phyloP scores from a whole-genome alignment of 139 green algal species.

The Asterochloris sp. region DNA sequence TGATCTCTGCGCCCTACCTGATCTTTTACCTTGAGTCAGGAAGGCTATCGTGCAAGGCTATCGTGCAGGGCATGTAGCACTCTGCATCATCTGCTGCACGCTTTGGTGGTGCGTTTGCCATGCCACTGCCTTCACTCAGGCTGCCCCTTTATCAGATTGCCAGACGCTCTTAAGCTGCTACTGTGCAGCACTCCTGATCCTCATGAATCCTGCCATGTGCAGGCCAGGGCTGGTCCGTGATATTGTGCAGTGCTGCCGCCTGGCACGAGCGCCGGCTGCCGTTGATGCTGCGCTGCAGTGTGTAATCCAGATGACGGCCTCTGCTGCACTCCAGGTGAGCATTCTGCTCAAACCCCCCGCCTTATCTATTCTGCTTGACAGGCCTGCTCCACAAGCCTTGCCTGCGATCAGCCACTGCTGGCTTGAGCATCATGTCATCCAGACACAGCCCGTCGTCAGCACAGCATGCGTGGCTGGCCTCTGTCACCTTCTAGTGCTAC shows the following conservation, averaged over 20 bases:
- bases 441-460: too few species aligned
- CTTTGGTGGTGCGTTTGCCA: background rate
- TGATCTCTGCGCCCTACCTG: background rate
- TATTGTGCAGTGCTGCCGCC: conserved; percentile 45
- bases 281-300: conserved; percentile 75
- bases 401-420: too few species aligned
- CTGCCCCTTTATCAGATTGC: background rate
- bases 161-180: background rate
- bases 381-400: too few species aligned
- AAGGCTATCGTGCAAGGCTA: background rate
- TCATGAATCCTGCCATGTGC: background rate
- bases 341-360: background rate
- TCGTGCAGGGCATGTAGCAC: background rate
- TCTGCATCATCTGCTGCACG: background rate
- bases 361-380: too few species aligned
- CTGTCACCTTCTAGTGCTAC: too few species aligned
- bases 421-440: too few species aligned
- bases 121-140: background rate
- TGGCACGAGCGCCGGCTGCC: conserved; percentile 53
- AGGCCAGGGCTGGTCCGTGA: conserved; percentile 25
- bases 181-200: background rate
- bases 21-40: background rate
- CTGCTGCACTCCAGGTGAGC: conserved; percentile 43
- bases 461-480: too few species aligned
- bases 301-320: conserved; percentile 48